A percentile compares a stretch with the other conserved stretches of the same genome.
Evolutionary conservation across 352 stramenopile genomes (phyloP).

Genomic region (Globisporangium sylvaticum): DNA sequence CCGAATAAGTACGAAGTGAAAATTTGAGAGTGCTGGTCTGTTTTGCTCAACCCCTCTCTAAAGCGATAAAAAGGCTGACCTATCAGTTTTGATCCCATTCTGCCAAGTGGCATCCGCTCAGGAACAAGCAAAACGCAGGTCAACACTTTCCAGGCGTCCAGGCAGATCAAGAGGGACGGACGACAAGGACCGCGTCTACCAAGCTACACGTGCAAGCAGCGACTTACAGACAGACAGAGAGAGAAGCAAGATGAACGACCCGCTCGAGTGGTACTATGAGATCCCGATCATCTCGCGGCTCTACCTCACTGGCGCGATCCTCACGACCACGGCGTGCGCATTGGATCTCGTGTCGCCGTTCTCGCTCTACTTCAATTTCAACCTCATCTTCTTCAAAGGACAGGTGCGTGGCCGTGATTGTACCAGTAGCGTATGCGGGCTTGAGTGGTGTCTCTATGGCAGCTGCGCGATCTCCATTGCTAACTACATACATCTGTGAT

Average conservation of each 20-base stretch:
- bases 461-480: not conserved
- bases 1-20: not conserved
- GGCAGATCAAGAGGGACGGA: not conserved
- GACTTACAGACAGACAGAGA: slow-evolving; percentile 8
- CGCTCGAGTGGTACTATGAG: slow-evolving; percentile 96
- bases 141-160: not conserved
- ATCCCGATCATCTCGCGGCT: slow-evolving; percentile 97
- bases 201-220: not conserved
- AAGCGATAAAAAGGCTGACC: not conserved
- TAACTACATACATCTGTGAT: not conserved
- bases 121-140: slow-evolving; percentile 2
- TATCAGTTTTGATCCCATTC: slow-evolving; percentile 6
- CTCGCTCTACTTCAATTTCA: slow-evolving; percentile 93
- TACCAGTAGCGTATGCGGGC: not conserved
- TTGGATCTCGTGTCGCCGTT: slow-evolving; percentile 98
- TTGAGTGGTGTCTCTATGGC: not conserved
- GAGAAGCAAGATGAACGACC: slow-evolving; percentile 71
- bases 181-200: no score
- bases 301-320: slow-evolving; percentile 97
- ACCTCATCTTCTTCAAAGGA: slow-evolving; percentile 96
- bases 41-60: not conserved
- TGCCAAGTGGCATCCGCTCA: slow-evolving; percentile 16
- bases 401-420: slow-evolving; percentile 58
- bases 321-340: slow-evolving; percentile 94
- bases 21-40: no score